Base-by-base conservation (phyloP, 1,284 basidiomycete genomes). In the Irpex lacteus region DNA sequence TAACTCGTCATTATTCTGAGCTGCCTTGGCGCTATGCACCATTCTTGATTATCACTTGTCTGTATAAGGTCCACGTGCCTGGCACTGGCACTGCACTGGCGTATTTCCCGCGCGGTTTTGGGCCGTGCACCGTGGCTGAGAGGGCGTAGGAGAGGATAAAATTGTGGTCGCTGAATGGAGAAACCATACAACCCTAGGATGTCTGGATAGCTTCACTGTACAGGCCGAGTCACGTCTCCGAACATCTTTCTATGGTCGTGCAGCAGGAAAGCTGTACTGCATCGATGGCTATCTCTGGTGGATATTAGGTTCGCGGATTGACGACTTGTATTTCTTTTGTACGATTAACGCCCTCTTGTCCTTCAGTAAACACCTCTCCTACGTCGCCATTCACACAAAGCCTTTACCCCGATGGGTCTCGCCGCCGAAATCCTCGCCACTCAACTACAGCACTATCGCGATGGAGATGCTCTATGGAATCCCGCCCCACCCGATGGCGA, bases 401-500 rank as follows among this genome's bases (percentile, higher is more conserved):
- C 11, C 18, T 18, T 9, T 3, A 34, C 26, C 9, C 26, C n/a
- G 40, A 66, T 66, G 65, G 61, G 61, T 11, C 15, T 53, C 26
- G 61, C 65, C 9, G 50, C 65, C 13, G 59, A 60, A 19, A 49
- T 61, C 18, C 50, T 56, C 47, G 63, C 67, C 19, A 26, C 62
- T 15, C 68, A 69, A 38, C 67, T 73, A 5, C 61, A 68, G 9
- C 53, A 56, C 15, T 58, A 60, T 9, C 44, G 67, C 2, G 58
- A 68, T 44, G 71, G 71, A 3, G 67, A 63, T 44, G 68, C 71
- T 15, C 64, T 73, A 4, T 73, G 71, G 71, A 44, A 63, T 21
- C 71, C 71, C 0, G 66, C 69, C 52, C 69, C 67, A 13, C 19
- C 60, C 5, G 15, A 53, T 7, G 53, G 59, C n/a, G 60, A n/a